Base-by-base conservation (phyloP, 140 eudicot species). In the Bidens hawaiensis region DNA sequence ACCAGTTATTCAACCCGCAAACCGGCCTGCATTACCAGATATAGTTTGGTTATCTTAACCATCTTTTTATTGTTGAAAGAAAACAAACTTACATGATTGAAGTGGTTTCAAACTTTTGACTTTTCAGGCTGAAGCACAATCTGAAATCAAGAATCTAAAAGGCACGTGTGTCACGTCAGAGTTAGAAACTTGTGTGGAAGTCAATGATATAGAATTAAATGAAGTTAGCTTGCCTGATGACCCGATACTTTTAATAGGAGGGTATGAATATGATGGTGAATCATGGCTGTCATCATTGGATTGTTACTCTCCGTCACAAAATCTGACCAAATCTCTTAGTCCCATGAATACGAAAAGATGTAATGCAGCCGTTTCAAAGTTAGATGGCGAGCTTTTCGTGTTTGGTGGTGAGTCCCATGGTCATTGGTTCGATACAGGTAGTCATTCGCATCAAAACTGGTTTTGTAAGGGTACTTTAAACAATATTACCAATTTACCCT, bases 351-450 rank as follows among this genome's bases (percentile, higher is more conserved):
- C 70, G 26, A 68, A 38, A 56, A 82, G 95, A 28, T 60, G 88
- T 31, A 73, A 83, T 74, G 78, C 90, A 25, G 78, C 95, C 0
- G 79, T 74, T 61, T 82, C 90, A 25, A 73, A 53, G 45, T 64
- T 86, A 40, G 82, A 81, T 65, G 85, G 76, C 16, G 88, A 90
- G 41, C 24, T 90, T 64, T 86, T 72, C 36, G 76, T 84, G 57
- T 69, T 86, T 81, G 97, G 95, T 55, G 97, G 97, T 58, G 97
- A 94, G 68, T 59, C 64, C 62, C 43, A 69, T 24, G 26, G 73
- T 58, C 59, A 33, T 40, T 90, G 95, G 95, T 90, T 77, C 43
- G 80, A 90, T 54, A 86, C 90, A 83, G 95, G 94, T 88, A 67
- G 7, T 64, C 18, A 27, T 45, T 56, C 13, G 21, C 4, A 26